Evolutionary conservation across 1,139 yeast genomes (phyloP), one percentile per base, ranked within the genome.

Genomic region (Saccharomycopsis hybrid): DNA sequence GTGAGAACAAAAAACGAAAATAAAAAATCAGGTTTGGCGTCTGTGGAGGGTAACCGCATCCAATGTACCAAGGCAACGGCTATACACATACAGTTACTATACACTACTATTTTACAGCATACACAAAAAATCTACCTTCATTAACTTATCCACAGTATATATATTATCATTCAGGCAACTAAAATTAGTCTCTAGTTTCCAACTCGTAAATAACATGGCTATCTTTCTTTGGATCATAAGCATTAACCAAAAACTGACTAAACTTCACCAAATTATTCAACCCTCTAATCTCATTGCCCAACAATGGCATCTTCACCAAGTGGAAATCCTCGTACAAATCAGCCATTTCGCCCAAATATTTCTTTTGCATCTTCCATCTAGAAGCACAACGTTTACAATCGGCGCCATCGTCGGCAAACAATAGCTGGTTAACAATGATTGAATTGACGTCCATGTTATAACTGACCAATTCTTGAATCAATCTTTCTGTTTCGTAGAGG

Each of bases 371-470:
- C 70, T 86, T 85, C 82, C 95, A 82, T 69, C 98, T 85, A 13
- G 96, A 79, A 56, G 77, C 83, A 69, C 98, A 92, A 68, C 97
- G 83, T 63, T 81, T 85, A 70, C 98, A 92, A 57, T 78, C 75
- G 49, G 73, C 80, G n/a, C n/a, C n/a, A 55, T 80, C 82, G 56
- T 77, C 82, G 18, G 96, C 95, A 68, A 85, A 87, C 56, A 92
- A 71, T 58, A 92, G 76, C 69, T 92, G 98, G 70, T 92, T 92
- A 49, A 92, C 96, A 55, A 92, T 90, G 61, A 92, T 92, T 43
- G 96, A 85, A 67, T 89, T 92, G 55, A 94, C 96, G 65, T 92
- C 98, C 83, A 92, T 92, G 58, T 89, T 86, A 68, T 87, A 92
- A 49, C 94, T 82, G 71, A 89, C 85, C 65, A 92, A 78, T 65